Percentiles rank a stretch among this genome's conserved stretches.
phyloP scores from a whole-genome alignment of 495 filamentous ascomycete genomes.

The Lineolata rhizophorae region DNA sequence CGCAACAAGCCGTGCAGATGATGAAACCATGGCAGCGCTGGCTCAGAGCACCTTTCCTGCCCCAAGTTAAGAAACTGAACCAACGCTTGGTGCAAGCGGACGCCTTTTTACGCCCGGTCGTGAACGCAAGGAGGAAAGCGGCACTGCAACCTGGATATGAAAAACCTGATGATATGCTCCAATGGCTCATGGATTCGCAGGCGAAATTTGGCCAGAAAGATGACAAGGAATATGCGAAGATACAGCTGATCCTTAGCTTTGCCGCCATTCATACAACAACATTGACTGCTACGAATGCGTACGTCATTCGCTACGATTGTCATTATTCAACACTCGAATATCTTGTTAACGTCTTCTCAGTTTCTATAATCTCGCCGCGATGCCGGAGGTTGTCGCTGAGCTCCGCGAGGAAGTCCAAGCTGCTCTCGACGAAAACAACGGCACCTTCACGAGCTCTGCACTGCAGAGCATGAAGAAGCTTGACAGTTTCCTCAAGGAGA shows the following conservation, averaged over 20 bases:
- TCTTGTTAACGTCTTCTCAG: no score
- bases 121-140: no score
- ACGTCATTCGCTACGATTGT: no score
- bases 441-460: background rate
- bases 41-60: no score
- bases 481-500: constrained; percentile 3
- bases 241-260: background rate
- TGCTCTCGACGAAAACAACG: background rate
- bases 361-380: constrained; percentile 1
- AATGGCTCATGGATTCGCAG: background rate
- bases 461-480: background rate
- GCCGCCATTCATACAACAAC: background rate
- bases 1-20: no score
- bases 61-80: no score
- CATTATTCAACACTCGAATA: no score
- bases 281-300: background rate
- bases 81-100: no score
- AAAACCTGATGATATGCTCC: background rate
- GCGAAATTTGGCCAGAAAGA: background rate
- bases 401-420: constrained; percentile 1
- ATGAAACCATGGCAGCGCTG: no score
- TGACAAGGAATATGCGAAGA: background rate
- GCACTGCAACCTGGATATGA: no score
- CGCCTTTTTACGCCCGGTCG: no score
- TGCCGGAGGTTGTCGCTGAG: background rate